Evolutionary conservation across 2,329 filamentous ascomycete species (phyloP), one percentile per base, ranked within the genome.

Genomic region (Lachnum nothofagi): DNA sequence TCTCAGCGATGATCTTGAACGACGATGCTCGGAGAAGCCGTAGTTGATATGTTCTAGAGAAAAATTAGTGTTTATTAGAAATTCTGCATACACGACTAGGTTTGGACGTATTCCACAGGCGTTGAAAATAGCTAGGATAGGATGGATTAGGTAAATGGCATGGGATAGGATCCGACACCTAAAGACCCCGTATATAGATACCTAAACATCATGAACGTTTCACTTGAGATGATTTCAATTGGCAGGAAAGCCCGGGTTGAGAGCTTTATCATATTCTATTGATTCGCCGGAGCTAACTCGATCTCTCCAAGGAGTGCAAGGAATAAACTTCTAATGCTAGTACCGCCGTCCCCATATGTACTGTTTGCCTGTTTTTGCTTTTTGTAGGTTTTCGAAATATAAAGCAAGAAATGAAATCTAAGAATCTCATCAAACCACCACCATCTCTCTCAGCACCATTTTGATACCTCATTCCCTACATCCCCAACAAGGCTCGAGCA

Each of bases 401-500:
- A 17, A 37, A 37, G n/a, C 14, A 37, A 6, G 47, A 35, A 20
- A 42, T 44, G 10, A 29, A 31, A 41, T 4, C 23, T 41, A 40
- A 31, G 12, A 44, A 27, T 16, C 5, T 3, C n/a, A 14, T 17
- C 34, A 10, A 9, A 8, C 34, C 34, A 43, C 16, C 16, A 43
- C 33, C 27, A 43, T 8, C 27, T 33, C 51, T 31, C n/a, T 10
- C 29, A 5, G 10, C 10, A 14, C 12, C 29, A n/a, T n/a, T n/a
- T n/a, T n/a, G n/a, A 31, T 12, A 3, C 10, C 29, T 5, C 1
- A 3, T 16, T 33, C 12, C 55, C 35, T 56, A 52, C 56, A 63
- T 60, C 2, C 50, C 60, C 39, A 95, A 69, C 43, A 95, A 73
- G 14, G 87, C 89, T 58, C 76, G 78, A 23, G 91, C 93, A 40